Conservation (phyloP, 192 early-diverging fungal species). For the Dispira simplex region DNA sequence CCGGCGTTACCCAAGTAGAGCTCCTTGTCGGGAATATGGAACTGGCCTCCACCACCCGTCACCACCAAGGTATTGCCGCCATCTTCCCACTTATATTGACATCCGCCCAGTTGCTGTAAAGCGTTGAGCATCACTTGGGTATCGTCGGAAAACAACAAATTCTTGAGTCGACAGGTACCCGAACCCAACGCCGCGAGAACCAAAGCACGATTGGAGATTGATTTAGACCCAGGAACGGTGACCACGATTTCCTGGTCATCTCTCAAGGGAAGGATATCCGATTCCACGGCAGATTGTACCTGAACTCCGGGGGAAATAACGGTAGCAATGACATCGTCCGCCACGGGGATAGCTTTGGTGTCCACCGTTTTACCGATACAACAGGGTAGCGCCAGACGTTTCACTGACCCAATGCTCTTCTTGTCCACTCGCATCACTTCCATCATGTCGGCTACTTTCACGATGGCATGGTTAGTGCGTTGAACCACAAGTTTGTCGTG, state of each 20-base stretch:
- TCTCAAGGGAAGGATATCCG: conserved; percentile 15
- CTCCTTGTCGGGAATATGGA: conserved; percentile 57
- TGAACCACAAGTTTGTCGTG: conserved; percentile 61
- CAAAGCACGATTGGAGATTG: conserved; percentile 92
- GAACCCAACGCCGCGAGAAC: conserved; percentile 76
- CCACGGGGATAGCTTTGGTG: conserved; percentile 61
- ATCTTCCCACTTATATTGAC: conserved; percentile 81
- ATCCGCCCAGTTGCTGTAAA: conserved; percentile 75
- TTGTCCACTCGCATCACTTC: conserved; percentile 90
- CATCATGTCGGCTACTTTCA: conserved; percentile 72
- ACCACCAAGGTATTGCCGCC: conserved; percentile 81
- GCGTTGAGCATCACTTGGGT: conserved; percentile 94
- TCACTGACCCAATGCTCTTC: conserved; percentile 85
- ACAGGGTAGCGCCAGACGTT: conserved; percentile 76
- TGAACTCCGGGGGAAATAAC: conserved; percentile 61
- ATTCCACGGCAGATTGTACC: conserved; percentile 35
- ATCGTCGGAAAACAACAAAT: conserved; percentile 92
- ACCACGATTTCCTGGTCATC: conserved; percentile 27
- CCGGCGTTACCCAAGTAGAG: conserved; percentile 96
- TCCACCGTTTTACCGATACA: conserved; percentile 77
- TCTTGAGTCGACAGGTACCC: conserved; percentile 67
- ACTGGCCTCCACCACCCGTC: conserved; percentile 50
- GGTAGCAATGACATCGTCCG: conserved; percentile 71
- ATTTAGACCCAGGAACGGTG: conserved; percentile 83
- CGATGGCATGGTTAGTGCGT: conserved; percentile 38